Evolutionary conservation across 2,329 filamentous ascomycete species (phyloP).

Genomic region (Microdochium trichocladiopsis): DNA sequence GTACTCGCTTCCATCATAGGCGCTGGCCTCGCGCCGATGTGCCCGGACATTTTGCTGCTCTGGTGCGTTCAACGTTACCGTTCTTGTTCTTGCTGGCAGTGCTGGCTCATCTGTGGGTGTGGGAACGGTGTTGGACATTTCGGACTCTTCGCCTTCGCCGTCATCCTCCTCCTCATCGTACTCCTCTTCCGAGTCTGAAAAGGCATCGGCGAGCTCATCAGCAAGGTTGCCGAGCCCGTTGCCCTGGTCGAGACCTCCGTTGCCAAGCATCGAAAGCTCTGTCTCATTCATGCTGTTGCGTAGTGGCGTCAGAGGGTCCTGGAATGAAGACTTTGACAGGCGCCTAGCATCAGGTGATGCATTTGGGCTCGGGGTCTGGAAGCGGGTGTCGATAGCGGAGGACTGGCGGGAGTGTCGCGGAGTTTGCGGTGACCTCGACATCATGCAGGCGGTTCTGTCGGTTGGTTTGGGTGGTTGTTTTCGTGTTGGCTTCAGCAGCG

Average conservation of each 20-base stretch:
- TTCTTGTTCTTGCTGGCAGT: conserved; percentile 17
- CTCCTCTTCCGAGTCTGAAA: conserved; percentile 59
- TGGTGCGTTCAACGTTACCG: conserved; percentile 36
- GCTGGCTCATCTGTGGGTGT: neutral
- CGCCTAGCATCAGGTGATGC: conserved; percentile 39
- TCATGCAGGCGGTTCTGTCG: conserved; percentile 12
- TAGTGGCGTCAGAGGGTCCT: conserved; percentile 41
- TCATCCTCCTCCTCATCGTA: conserved; percentile 45
- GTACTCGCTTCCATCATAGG: conserved; percentile 70
- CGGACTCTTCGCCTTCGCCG: conserved; percentile 26
- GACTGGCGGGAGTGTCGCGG: conserved; percentile 53
- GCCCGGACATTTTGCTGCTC: conserved; percentile 29
- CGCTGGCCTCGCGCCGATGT: conserved; percentile 46
- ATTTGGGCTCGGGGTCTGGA: conserved; percentile 27
- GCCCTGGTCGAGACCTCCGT: conserved; percentile 28
- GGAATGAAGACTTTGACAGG: conserved; percentile 42
- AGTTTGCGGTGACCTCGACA: conserved; percentile 44
- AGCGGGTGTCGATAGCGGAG: conserved; percentile 40
- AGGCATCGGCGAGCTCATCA: conserved; percentile 71
- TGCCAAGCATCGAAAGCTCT: conserved; percentile 38
- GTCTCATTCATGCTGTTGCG: conserved; percentile 39
- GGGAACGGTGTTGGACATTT: conserved; percentile 14
- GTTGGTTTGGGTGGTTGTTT: no score
- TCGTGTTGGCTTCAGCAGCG: no score
- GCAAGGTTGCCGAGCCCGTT: conserved; percentile 70